Evolutionary conservation across 805 yeast genomes (phyloP).

Genomic region (Komagataella kurtzmanii): DNA sequence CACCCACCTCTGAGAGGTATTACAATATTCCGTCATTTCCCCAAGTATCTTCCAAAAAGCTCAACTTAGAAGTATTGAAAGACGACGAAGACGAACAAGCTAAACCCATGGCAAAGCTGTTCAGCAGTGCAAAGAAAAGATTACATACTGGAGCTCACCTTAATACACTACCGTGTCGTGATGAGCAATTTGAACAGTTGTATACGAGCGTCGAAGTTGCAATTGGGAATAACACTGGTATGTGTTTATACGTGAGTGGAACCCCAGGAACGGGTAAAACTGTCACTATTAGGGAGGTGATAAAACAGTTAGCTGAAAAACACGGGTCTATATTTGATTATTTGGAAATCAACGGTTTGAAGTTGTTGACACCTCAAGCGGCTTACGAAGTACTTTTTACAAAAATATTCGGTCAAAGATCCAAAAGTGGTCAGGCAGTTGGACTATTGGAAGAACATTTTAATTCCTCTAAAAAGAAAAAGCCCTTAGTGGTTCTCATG

Average conservation of each 20-base stretch:
- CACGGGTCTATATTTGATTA: slow-evolving; percentile 38
- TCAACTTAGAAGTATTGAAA: slow-evolving; percentile 6
- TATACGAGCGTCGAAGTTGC: slow-evolving; percentile 61
- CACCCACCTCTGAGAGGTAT: not conserved
- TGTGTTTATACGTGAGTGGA: slow-evolving; percentile 86
- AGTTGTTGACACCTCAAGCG: slow-evolving; percentile 61
- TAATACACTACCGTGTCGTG: slow-evolving; percentile 70
- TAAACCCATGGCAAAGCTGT: slow-evolving; percentile 9
- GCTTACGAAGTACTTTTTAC: slow-evolving; percentile 82
- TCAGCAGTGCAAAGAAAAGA: slow-evolving; percentile 24
- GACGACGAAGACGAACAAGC: slow-evolving; percentile 3
- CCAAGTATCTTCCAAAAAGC: not conserved
- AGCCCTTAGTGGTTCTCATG: slow-evolving; percentile 61
- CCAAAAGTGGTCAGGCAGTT: slow-evolving; percentile 53
- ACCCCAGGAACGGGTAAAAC: slow-evolving; percentile 98
- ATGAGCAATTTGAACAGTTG: slow-evolving; percentile 62
- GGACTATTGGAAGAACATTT: slow-evolving; percentile 62
- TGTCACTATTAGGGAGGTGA: slow-evolving; percentile 80
- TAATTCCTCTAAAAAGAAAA: slow-evolving; percentile 17
- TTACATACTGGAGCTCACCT: slow-evolving; percentile 25
- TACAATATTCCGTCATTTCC: not conserved
- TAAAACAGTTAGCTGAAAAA: slow-evolving; percentile 41
- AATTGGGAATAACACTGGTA: slow-evolving; percentile 56
- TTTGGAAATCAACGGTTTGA: slow-evolving; percentile 85
- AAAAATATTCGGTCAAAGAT: slow-evolving; percentile 45